These are phyloP conservation scores for Vigna angularis DNA, from an alignment of 306 rosid genomes.

Conservation along the genomic window DNA sequence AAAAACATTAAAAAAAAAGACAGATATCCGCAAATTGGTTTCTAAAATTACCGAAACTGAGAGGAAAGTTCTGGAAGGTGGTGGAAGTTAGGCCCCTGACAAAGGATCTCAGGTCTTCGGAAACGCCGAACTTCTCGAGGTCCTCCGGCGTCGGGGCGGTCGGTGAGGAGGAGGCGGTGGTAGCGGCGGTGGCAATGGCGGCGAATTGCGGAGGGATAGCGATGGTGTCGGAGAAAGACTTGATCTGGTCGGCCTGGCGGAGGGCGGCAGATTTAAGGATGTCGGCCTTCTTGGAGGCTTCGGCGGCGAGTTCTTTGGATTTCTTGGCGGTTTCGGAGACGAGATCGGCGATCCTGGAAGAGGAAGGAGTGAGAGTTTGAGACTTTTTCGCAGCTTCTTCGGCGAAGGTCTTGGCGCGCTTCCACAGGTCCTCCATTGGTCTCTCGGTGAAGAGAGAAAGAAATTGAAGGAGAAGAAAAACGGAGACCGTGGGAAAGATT, in stretches of 20 bases:
- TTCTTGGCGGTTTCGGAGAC: slow-evolving; percentile 93
- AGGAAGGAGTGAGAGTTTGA: slow-evolving; percentile 62
- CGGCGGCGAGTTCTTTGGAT: slow-evolving; percentile 93
- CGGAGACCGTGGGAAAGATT: background rate
- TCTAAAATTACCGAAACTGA: slow-evolving; percentile 62
- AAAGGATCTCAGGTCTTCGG: slow-evolving; percentile 85
- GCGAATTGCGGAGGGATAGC: slow-evolving; percentile 77
- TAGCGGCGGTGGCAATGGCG: slow-evolving; percentile 42
- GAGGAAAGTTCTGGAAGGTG: slow-evolving; percentile 83
- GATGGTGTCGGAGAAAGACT: slow-evolving; percentile 77
- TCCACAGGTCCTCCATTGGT: slow-evolving; percentile 91
- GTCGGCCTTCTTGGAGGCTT: slow-evolving; percentile 93
- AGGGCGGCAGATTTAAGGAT: slow-evolving; percentile 81
- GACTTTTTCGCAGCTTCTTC: slow-evolving; percentile 96
- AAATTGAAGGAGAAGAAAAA: background rate
- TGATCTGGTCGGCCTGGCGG: slow-evolving; percentile 81
- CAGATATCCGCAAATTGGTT: background rate
- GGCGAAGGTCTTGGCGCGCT: slow-evolving; percentile 84
- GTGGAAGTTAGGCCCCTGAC: slow-evolving; percentile 88
- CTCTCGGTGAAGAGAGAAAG: slow-evolving; percentile 4
- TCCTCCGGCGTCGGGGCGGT: slow-evolving; percentile 57
- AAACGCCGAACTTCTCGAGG: slow-evolving; percentile 69
- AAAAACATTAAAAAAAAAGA: background rate
- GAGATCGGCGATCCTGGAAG: slow-evolving; percentile 80
- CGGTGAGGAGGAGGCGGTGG: slow-evolving; percentile 23